Base-by-base conservation (phyloP, 2,329 filamentous ascomycete species). In the Diaporthe longicolla region DNA sequence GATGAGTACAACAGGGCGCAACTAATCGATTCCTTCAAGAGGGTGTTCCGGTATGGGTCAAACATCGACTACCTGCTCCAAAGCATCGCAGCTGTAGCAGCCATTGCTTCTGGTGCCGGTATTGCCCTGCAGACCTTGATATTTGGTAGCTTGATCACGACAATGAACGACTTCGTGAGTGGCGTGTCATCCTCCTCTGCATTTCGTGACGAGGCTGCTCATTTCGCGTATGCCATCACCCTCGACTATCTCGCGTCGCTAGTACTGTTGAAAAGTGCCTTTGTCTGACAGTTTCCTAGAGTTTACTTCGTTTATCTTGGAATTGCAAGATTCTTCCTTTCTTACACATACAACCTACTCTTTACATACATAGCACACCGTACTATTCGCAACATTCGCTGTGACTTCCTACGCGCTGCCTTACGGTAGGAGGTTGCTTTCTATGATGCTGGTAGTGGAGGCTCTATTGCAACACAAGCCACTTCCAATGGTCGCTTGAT, bases 111-210 rank as follows among this genome's bases (percentile, higher is more conserved):
- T 11, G 57, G 57, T 24, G 57, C 37, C n/a, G 57, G 57, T 11
- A 43, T 61, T 43, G 57, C 57, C 57, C 3, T 43, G 57, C 57
- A 61, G 57, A 61, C 57, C 35, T 17, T 61, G 17, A 61, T 61
- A 11, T 61, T 61, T 26, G 57, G 57, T 15, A 37, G 57, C 35
- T 61, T 61, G 26, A 61, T 61, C 57, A 61, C 57, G 35, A 61
- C 57, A 19, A 61, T 61, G 57, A 61, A 61, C 15, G 6, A 43
- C 4, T 61, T 61, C n/a, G 8, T 26, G 40, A n/a, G 21, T 7
- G 35, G 57, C 57, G n/a, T 40, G 35, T 43, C 57, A 24, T 61
- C 57, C 26, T 11, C 57, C 13, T 61, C 57, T 26, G n/a, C 17
- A 3, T 61, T 43, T 8, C 57, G 57, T 19, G 35, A 26, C 10